Conservation (phyloP, 2,329 filamentous ascomycete species). For the Lachnellula occidentalis region DNA sequence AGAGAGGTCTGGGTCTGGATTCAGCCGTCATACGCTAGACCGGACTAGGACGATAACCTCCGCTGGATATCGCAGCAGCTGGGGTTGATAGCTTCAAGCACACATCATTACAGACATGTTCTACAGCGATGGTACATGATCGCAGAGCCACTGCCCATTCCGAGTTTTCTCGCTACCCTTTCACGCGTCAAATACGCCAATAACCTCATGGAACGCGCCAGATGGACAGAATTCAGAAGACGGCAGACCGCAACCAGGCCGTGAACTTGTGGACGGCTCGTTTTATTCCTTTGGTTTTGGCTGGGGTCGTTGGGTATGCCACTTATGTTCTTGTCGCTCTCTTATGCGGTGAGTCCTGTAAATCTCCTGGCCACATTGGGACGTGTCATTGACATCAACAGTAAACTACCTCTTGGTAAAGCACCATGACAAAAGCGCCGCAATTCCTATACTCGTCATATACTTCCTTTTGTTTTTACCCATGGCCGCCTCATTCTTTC, state of each 20-base stretch:
- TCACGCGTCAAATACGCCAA: not conserved
- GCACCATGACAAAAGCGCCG: conserved; percentile 43
- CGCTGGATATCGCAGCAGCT: no score
- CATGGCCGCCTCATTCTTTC: conserved; percentile 62
- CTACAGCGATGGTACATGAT: not conserved
- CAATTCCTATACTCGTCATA: conserved; percentile 63
- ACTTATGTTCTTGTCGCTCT: conserved; percentile 65
- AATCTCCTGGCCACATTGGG: not conserved
- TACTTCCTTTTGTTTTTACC: conserved; percentile 68
- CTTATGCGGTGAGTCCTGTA: conserved; percentile 55
- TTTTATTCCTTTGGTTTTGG: conserved; percentile 64
- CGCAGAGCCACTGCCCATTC: not conserved
- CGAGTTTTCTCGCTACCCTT: not conserved
- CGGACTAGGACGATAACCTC: not conserved
- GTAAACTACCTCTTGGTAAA: conserved; percentile 66
- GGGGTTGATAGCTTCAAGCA: no score
- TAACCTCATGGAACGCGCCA: conserved; percentile 2
- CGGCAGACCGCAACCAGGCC: conserved; percentile 6
- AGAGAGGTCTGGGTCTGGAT: not conserved
- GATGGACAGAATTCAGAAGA: not conserved
- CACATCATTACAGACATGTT: not conserved
- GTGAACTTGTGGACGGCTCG: conserved; percentile 28
- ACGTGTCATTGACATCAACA: conserved; percentile 32
- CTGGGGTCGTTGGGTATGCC: conserved; percentile 60
- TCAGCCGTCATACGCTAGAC: not conserved